Base-by-base conservation (phyloP, 257 asterid species). In the Handroanthus guayacan region DNA sequence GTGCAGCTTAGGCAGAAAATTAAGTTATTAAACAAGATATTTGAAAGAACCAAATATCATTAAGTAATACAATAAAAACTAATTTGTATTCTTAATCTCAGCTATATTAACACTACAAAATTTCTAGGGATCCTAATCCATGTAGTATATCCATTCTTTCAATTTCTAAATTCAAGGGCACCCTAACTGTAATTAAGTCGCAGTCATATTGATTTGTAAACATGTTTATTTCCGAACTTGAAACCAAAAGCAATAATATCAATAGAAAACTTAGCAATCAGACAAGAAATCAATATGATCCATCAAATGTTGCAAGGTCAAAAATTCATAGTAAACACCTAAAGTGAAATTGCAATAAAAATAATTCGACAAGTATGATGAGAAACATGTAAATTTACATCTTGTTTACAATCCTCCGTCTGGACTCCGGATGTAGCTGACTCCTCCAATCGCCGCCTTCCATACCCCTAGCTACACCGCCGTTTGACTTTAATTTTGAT, bases 361-460 rank as follows among this genome's bases (percentile, higher is more conserved):
- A 58, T 6, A 50, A 17, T 58, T 17, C 45, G 14, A 34, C 17
- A 18, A 14, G 17, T 2, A 39, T 74, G 57, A 38, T 3, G 14
- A 50, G 65, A 66, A 67, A 13, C 4, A 9, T 62, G 39, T 1
- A n/a, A 54, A 0, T 62, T 81, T 84, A 86, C 95, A 90, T 85
- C 86, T 86, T 90, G 74, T 87, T 91, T 5, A 92, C 97, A 63
- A 89, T 89, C 86, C 90, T 85, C 66, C 86, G 88, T 48, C 97
- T 90, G 48, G 92, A 83, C 69, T 88, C 90, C 0, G 87, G 82
- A 44, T 82, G 92, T 10, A 94, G 88, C 79, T 87, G 96, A 72
- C 74, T 75, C 87, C 93, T 85, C 98, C 98, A 94, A 75, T 89
- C 95, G 51, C 80, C 89, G 47, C 84, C 79, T 38, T 88, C 97